phyloP scores from a whole-genome alignment of 441 rosid genomes.

The Adansonia gregorii region DNA sequence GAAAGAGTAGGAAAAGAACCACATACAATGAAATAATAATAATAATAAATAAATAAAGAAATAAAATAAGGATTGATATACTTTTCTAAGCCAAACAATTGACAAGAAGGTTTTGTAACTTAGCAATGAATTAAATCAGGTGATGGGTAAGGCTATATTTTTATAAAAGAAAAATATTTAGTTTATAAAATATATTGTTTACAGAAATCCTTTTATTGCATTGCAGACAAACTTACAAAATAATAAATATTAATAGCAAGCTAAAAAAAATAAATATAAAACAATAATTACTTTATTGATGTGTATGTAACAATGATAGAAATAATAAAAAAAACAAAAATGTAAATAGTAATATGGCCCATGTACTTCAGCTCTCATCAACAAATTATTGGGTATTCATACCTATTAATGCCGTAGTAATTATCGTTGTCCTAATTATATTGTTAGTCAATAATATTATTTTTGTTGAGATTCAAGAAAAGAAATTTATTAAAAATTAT shows the following conservation, averaged over 20 bases:
- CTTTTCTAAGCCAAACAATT: background rate
- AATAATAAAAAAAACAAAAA: background rate
- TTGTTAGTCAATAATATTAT: background rate
- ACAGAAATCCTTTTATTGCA: no score
- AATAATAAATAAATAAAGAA: background rate
- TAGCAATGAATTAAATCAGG: conserved; percentile 16
- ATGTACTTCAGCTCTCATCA: conserved; percentile 9
- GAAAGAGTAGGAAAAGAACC: background rate
- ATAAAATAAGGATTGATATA: background rate
- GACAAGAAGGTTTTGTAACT: background rate
- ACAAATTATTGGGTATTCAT: conserved; percentile 26
- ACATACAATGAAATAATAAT: background rate
- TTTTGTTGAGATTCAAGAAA: background rate
- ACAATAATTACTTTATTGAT: background rate
- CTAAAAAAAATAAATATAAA: background rate
- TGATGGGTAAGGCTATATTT: background rate
- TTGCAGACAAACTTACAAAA: no score
- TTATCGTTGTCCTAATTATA: background rate
- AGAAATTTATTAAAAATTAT: background rate
- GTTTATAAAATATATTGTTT: background rate
- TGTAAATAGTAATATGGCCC: conserved; percentile 21
- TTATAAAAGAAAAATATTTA: background rate
- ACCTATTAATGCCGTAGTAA: conserved; percentile 15
- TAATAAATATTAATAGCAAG: background rate
- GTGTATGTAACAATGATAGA: background rate